A percentile compares a stretch with the other conserved stretches of the same genome.
Evolutionary conservation across 202 grass and related monocot genomes (phyloP).

Genomic region (Bolboschoenoplectus hybrid): DNA sequence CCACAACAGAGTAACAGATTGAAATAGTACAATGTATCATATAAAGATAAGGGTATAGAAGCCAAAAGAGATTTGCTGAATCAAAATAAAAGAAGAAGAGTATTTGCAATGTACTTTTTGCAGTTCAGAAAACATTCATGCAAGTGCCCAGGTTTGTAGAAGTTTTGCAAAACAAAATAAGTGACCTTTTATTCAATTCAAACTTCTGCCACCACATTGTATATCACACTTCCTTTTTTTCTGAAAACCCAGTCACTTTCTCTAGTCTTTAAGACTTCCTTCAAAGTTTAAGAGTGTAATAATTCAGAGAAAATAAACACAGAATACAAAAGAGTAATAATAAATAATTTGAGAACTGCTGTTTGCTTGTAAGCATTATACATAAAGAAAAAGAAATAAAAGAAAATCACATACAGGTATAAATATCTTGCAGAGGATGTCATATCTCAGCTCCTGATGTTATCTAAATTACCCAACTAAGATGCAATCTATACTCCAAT

Average conservation of each 20-base stretch:
- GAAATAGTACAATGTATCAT: not conserved
- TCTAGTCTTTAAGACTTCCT: not conserved
- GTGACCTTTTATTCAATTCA: not conserved
- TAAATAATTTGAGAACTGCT: conserved; percentile 3
- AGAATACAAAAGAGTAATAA: not conserved
- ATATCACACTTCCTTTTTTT: not conserved
- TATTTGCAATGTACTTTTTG: not conserved
- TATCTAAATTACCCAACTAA: conserved; percentile 40
- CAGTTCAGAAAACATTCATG: conserved; percentile 14
- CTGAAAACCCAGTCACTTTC: conserved; percentile 7
- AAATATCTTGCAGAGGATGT: conserved; percentile 10
- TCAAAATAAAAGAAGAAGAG: not conserved
- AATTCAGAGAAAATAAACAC: not conserved
- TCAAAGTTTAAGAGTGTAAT: not conserved
- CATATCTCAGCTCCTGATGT: conserved; percentile 7
- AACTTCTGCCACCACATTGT: not conserved
- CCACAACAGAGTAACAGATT: not conserved
- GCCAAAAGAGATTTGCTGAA: not conserved
- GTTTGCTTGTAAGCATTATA: conserved; percentile 32
- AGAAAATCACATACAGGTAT: conserved; percentile 37
- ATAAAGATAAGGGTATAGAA: conserved; percentile 6
- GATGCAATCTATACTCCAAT: conserved; percentile 47
- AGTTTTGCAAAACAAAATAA: not conserved
- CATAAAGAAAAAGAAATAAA: conserved; percentile 9
- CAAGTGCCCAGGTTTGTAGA: no score